phyloP scores from a whole-genome alignment of 2,329 filamentous ascomycete genomes.

The Verticillium nubilum region DNA sequence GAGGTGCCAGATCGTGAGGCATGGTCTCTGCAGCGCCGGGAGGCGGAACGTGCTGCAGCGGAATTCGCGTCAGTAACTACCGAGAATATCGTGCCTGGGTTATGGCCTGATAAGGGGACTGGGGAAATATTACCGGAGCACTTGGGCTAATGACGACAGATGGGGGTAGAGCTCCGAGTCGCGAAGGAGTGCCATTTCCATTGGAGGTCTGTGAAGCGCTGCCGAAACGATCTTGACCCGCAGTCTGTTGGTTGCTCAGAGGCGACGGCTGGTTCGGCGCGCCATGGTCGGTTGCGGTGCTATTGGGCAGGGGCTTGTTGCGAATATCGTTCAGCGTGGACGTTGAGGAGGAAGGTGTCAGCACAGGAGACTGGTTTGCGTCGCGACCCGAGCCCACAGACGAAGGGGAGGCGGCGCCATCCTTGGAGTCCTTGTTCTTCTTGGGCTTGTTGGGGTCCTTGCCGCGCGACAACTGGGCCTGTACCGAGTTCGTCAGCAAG shows the following conservation, averaged over 20 bases:
- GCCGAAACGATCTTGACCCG: conserved; percentile 36
- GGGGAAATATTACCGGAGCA: conserved; percentile 64
- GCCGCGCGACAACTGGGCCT: conserved; percentile 77
- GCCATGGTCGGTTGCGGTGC: conserved; percentile 37
- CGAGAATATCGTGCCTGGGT: neutral
- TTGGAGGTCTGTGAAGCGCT: conserved; percentile 27
- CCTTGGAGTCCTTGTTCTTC: conserved; percentile 67
- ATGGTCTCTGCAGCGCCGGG: conserved; percentile 95
- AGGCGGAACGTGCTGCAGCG: conserved; percentile 73
- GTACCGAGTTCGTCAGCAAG: conserved; percentile 39
- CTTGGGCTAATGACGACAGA: conserved; percentile 95
- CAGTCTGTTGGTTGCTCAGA: conserved; percentile 25
- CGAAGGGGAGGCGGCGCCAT: conserved; percentile 76
- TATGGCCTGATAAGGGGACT: neutral
- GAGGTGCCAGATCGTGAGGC: conserved; percentile 93
- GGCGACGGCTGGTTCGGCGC: conserved; percentile 33
- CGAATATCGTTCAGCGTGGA: conserved; percentile 80
- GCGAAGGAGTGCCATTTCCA: conserved; percentile 55
- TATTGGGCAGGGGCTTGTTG: conserved; percentile 71
- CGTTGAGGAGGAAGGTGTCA: conserved; percentile 84
- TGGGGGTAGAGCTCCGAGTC: conserved; percentile 64
- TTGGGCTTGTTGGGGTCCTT: conserved; percentile 84
- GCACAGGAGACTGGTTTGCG: conserved; percentile 53
- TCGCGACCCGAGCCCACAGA: conserved; percentile 46
- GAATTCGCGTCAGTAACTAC: neutral